Conservation (phyloP, 768 basidiomycete species). For the Psilocybe tampanensis region DNA sequence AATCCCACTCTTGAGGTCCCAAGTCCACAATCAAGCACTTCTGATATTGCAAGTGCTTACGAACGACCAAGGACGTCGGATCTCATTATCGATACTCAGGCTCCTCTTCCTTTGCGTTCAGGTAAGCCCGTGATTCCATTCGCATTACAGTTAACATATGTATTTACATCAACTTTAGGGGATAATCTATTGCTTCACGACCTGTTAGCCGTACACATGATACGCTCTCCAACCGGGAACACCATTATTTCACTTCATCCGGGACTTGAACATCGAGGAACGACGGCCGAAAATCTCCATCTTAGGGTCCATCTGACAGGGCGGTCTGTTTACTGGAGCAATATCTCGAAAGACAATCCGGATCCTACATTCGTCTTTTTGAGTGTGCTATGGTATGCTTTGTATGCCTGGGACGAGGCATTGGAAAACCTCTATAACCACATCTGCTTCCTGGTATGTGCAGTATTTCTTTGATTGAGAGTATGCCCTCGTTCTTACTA, state of each 20-base stretch:
- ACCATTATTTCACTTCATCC: conserved; percentile 51
- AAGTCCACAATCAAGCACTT: not conserved
- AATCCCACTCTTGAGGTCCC: conserved; percentile 17
- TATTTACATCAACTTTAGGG: conserved; percentile 19
- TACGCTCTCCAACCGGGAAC: conserved; percentile 38
- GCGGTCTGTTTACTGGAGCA: conserved; percentile 47
- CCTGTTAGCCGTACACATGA: conserved; percentile 56
- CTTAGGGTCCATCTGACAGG: conserved; percentile 39
- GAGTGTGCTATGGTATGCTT: conserved; percentile 56
- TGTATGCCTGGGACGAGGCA: conserved; percentile 65
- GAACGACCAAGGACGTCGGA: conserved; percentile 16
- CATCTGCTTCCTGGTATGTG: conserved; percentile 44
- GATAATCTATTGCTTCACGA: conserved; percentile 43
- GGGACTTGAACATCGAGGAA: conserved; percentile 31
- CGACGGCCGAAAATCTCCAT: conserved; percentile 36
- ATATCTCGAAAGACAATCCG: conserved; percentile 38
- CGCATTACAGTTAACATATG: not conserved
- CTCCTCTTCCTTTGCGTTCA: conserved; percentile 42
- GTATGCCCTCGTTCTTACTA: not conserved
- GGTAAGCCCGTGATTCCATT: conserved; percentile 33
- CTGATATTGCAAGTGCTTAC: not conserved
- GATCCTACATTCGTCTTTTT: conserved; percentile 61
- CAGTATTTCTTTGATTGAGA: not conserved
- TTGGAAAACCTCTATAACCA: conserved; percentile 54
- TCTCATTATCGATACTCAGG: conserved; percentile 53